Base-by-base conservation (phyloP, 2,329 filamentous ascomycete species). In the Phoma sp. region DNA sequence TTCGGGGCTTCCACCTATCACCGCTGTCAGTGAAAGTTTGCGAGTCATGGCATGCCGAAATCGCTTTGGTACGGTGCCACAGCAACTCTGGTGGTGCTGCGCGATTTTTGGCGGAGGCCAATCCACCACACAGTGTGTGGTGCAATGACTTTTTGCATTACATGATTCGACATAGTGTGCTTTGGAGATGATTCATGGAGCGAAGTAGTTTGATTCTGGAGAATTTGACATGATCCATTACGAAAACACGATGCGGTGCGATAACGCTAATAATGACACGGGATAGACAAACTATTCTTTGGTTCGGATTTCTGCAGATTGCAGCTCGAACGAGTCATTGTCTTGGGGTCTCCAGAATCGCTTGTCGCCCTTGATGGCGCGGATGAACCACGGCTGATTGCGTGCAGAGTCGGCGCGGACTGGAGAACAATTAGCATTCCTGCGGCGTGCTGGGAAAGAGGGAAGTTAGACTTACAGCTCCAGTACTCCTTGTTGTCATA, bases 401-500 rank as follows among this genome's bases (percentile, higher is more conserved):
- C 64, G 62, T 36, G 62, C 59, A 21, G 59, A 62, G n/a, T 69
- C 66, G 21, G 63, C 43, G 19, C 51, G 55, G 51, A 67, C 65
- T 68, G 38, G 29, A 17, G 1, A 3, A 8, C 10, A 13, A 6
- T 63, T 53, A 64, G 61, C 33, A 43, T 37, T n/a, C 2, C n/a
- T 22, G 21, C 17, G 10, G 31, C 17, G 32, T 0, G 17, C n/a
- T 21, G 25, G 12, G 6, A 17, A 35, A 5, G 3, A 41, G 19
- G 10, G 25, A 17, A 12, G 6, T 19, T 43, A 2, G 31, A 64
- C 65, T 64, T 60, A 68, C 65, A 62, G 58, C 65, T 67, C 65
- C 66, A 69, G 57, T 69, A 69, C 46, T 69, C 66, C 48, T 68
- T 69, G 46, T 68, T 58, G 24, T 69, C 66, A 38, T 69, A 68